phyloP scores from a whole-genome alignment of 2,329 filamentous ascomycete genomes.

The Ascocoryne sarcoides region DNA sequence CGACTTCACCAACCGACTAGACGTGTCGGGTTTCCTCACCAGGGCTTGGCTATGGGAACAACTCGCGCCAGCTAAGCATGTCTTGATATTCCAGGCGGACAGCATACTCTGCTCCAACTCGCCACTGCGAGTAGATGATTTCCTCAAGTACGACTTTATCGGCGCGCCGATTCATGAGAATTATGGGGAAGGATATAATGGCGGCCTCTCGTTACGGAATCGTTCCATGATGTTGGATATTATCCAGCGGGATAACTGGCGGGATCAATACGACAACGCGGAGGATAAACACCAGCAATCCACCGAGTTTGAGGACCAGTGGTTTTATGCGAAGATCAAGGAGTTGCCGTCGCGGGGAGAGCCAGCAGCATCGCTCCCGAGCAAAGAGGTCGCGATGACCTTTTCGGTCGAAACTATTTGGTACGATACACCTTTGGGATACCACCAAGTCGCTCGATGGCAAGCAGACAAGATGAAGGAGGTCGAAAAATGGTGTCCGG shows the following conservation, averaged over 20 bases:
- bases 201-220: slow-evolving; percentile 30
- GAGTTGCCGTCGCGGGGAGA: too few species aligned
- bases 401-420: slow-evolving; percentile 11
- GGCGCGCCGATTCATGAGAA: slow-evolving; percentile 27
- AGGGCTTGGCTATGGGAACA: slow-evolving; percentile 27
- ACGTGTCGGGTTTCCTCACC: slow-evolving; percentile 27
- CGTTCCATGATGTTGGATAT: slow-evolving; percentile 22
- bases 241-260: slow-evolving; percentile 16
- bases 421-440: slow-evolving; percentile 11
- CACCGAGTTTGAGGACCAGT: slow-evolving; percentile 11
- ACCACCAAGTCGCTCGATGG: not conserved
- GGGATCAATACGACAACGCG: slow-evolving; percentile 4
- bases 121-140: not conserved
- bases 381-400: slow-evolving; percentile 7
- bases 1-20: slow-evolving; percentile 24
- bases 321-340: slow-evolving; percentile 9
- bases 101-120: slow-evolving; percentile 12
- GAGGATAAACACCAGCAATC: not conserved
- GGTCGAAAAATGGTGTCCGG: not conserved
- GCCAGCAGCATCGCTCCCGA: slow-evolving; percentile 12
- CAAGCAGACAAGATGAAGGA: not conserved
- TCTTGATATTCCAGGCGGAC: slow-evolving; percentile 28
- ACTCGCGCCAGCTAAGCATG: slow-evolving; percentile 25
- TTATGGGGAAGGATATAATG: slow-evolving; percentile 25
- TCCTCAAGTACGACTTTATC: slow-evolving; percentile 2